Evolutionary conservation across 2,329 filamentous ascomycete species (phyloP), one percentile per base, ranked within the genome.

Genomic region (Corinectria fuckeliana): DNA sequence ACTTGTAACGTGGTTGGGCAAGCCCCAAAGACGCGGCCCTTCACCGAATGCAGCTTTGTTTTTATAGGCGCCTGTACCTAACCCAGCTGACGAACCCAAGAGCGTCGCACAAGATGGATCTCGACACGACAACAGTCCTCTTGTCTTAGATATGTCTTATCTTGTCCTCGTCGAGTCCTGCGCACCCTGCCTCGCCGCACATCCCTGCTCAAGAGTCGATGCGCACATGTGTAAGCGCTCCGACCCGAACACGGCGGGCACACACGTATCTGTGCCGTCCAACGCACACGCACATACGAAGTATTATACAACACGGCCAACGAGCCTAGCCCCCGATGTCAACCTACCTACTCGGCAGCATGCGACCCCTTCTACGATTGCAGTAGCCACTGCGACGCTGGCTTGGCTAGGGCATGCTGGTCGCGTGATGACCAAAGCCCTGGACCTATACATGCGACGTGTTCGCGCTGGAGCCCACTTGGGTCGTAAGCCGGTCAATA

Each of bases 1-100:
- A 44, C 38, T 58, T 10, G 23, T 48, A 42, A 50, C 36, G 34
- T 50, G 41, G 45, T 41, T 60, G 42, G 52, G 39, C 48, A 56
- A 45, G 20, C 20, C 21, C 23, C 21, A 42, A 30, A 58, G 30
- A 28, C 44, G 34, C 39, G 39, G 13, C 42, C 30, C 23, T 45
- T 45, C 38, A 28, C 48, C 14, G 26, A 21, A 38, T 47, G 20
- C 30, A n/a, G n/a, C n/a, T n/a, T n/a, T n/a, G 16, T 50, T 50
- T 30, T 36, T 36, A 42, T 21, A 36, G 23, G 39, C 30, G 32
- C 23, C 26, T 47, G 34, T 49, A 54, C 48, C 49, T 50, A 44
- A 57, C 58, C 58, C 44, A 49, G 49, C 57, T 48, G 21, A 36
- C 28, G 30, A 34, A 41, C 21, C 34, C 39, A 14, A 51, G 39